Evolutionary conservation across 352 stramenopile species (phyloP).

Genomic region (Phytophthora tubulina): DNA sequence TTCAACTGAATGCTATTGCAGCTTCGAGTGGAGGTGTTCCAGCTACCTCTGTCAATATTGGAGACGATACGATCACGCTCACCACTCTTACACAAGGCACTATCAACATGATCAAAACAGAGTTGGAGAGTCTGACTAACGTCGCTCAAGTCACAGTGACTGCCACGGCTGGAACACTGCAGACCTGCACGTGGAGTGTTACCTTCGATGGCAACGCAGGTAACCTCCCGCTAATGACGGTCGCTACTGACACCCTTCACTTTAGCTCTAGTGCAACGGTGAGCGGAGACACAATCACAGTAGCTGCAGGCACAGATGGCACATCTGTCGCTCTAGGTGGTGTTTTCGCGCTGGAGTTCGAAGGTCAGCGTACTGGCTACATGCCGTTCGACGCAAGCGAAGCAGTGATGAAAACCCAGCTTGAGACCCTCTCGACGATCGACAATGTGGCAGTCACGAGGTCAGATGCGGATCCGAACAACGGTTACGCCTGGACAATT

Average conservation of each 20-base stretch:
- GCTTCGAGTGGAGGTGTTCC: constrained; percentile 48
- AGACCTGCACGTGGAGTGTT: constrained; percentile 92
- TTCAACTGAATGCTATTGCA: constrained; percentile 75
- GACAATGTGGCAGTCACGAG: constrained; percentile 89
- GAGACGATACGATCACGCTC: constrained; percentile 88
- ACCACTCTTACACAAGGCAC: constrained; percentile 78
- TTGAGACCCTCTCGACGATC: constrained; percentile 92
- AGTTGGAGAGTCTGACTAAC: constrained; percentile 92
- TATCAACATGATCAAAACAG: constrained; percentile 95
- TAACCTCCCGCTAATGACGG: constrained; percentile 65
- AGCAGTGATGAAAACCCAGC: constrained; percentile 87
- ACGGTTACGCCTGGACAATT: constrained; percentile 93
- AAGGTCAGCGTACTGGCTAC: constrained; percentile 91
- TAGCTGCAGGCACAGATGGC: constrained; percentile 48
- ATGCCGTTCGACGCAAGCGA: constrained; percentile 91
- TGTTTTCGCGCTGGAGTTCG: constrained; percentile 91
- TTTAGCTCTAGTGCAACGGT: constrained; percentile 46
- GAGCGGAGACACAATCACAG: constrained; percentile 57
- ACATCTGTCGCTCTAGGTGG: constrained; percentile 70
- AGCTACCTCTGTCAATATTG: constrained; percentile 55
- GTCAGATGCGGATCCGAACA: constrained; percentile 90
- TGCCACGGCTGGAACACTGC: constrained; percentile 49
- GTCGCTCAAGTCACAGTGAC: constrained; percentile 93
- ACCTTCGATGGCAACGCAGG: constrained; percentile 96
- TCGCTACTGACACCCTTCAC: constrained; percentile 53